Percentiles rank a stretch among this genome's conserved stretches.
These are phyloP conservation scores for Elsinoe fawcettii DNA, from an alignment of 2,329 filamentous ascomycete species.

Conservation along the genomic window DNA sequence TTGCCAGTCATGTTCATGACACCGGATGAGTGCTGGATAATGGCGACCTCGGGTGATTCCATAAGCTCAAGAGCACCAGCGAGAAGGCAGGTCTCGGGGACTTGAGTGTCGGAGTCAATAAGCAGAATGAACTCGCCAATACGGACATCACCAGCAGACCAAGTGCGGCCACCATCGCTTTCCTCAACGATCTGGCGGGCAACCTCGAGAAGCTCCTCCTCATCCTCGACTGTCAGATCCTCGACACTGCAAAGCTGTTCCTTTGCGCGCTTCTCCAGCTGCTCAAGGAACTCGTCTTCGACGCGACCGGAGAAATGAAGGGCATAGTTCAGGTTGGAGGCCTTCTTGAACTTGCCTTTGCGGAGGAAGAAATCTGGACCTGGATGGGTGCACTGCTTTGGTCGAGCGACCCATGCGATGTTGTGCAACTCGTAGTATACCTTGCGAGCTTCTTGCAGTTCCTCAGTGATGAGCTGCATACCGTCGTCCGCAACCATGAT, in stretches of 20 bases:
- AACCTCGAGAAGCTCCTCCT: slow-evolving; percentile 55
- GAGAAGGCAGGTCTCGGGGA: slow-evolving; percentile 62
- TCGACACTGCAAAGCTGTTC: slow-evolving; percentile 14
- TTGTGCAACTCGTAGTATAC: slow-evolving; percentile 44
- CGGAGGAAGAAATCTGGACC: slow-evolving; percentile 39
- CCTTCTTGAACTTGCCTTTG: slow-evolving; percentile 52
- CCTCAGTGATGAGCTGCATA: slow-evolving; percentile 50
- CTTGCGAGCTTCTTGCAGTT: slow-evolving; percentile 36
- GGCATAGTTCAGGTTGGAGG: slow-evolving; percentile 64
- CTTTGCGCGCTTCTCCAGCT: slow-evolving; percentile 49
- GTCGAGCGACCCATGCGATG: slow-evolving; percentile 43
- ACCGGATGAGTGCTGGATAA: slow-evolving; percentile 64
- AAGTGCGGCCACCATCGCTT: slow-evolving; percentile 54
- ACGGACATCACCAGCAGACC: slow-evolving; percentile 68
- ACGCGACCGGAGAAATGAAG: slow-evolving; percentile 56
- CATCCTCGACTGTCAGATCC: slow-evolving; percentile 36
- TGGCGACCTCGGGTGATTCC: slow-evolving; percentile 63
- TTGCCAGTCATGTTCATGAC: slow-evolving; percentile 67
- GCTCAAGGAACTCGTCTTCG: slow-evolving; percentile 59
- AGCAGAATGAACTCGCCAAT: slow-evolving; percentile 65
- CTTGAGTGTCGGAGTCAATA: slow-evolving; percentile 66
- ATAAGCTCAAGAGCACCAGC: slow-evolving; percentile 72
- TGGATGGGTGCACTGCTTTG: slow-evolving; percentile 45
- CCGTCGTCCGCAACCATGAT: slow-evolving; percentile 63
- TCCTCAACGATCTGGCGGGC: slow-evolving; percentile 55